A percentile compares a stretch with the other conserved stretches of the same genome.
These are phyloP conservation scores for Colletotrichum sp. DNA, from an alignment of 2,329 filamentous ascomycete species.

Conservation along the genomic window DNA sequence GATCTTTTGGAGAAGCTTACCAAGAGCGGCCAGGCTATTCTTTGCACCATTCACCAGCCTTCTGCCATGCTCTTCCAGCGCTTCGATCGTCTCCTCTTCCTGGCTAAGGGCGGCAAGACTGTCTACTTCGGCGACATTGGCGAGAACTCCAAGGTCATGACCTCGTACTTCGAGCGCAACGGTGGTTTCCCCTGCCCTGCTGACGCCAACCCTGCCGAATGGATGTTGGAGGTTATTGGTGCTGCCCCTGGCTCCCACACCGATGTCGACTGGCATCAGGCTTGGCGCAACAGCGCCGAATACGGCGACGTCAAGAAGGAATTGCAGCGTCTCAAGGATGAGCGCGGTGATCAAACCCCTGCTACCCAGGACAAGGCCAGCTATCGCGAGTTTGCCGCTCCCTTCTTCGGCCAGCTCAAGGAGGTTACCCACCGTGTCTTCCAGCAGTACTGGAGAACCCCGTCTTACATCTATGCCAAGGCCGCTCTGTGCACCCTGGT, in stretches of 20 bases:
- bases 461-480: slow-evolving; percentile 89
- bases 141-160: slow-evolving; percentile 69
- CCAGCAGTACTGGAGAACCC: slow-evolving; percentile 91
- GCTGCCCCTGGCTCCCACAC: slow-evolving; percentile 68
- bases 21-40: slow-evolving; percentile 86
- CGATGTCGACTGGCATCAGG: slow-evolving; percentile 68
- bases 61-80: slow-evolving; percentile 93
- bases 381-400: slow-evolving; percentile 82
- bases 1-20: slow-evolving; percentile 89
- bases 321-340: slow-evolving; percentile 58
- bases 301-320: slow-evolving; percentile 60
- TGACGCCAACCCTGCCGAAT: slow-evolving; percentile 81
- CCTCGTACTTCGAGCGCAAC: slow-evolving; percentile 77
- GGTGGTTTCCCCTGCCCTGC: slow-evolving; percentile 68
- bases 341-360: slow-evolving; percentile 40
- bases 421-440: slow-evolving; percentile 78
- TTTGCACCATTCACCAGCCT: slow-evolving; percentile 99
- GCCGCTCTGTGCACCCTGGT: slow-evolving; percentile 66
- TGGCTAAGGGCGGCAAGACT: slow-evolving; percentile 76
- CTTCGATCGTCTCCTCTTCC: slow-evolving; percentile 81
- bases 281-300: slow-evolving; percentile 65
- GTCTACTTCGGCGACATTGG: slow-evolving; percentile 86
- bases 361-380: slow-evolving; percentile 41
- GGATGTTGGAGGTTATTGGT: slow-evolving; percentile 71
- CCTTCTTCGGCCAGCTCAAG: slow-evolving; percentile 70